Evolutionary conservation across 805 yeast species (phyloP).

Genomic region (Debaryomyces hansenii): DNA sequence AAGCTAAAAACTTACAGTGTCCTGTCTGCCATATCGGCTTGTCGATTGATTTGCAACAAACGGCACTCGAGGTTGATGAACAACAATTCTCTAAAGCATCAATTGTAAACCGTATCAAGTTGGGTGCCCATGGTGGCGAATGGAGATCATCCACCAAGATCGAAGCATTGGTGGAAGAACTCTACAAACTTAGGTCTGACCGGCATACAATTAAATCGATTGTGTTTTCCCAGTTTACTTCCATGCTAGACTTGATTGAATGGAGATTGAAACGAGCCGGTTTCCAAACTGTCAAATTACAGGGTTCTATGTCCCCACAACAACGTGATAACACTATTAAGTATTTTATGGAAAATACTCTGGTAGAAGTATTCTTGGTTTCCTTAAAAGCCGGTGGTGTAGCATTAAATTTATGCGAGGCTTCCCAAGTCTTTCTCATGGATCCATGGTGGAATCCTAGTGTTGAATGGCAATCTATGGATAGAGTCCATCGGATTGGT

Average conservation of each 20-base stretch:
- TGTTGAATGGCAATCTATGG: conserved; percentile 98
- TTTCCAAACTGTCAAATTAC: conserved; percentile 87
- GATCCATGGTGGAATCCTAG: conserved; percentile 99
- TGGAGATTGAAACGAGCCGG: conserved; percentile 97
- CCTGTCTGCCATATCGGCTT: conserved; percentile 96
- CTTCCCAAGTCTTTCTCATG: conserved; percentile 90
- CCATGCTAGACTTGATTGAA: conserved; percentile 93
- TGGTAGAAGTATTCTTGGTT: conserved; percentile 90
- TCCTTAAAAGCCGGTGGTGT: conserved; percentile 99
- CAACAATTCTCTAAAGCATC: conserved; percentile 59
- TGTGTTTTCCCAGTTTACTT: conserved; percentile 95
- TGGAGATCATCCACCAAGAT: conserved; percentile 97
- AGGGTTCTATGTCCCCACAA: conserved; percentile 95
- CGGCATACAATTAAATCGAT: conserved; percentile 88
- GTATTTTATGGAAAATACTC: conserved; percentile 88
- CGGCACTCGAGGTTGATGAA: conserved; percentile 73
- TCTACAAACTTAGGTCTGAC: conserved; percentile 83
- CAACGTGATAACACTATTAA: conserved; percentile 91
- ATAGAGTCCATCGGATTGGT: conserved; percentile 96
- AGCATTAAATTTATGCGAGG: conserved; percentile 93
- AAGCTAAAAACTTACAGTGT: conserved; percentile 63
- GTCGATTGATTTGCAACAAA: conserved; percentile 85
- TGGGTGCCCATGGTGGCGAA: conserved; percentile 65
- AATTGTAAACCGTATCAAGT: conserved; percentile 83
- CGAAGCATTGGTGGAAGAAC: conserved; percentile 92